Evolutionary conservation across 2,329 filamentous ascomycete species (phyloP), one percentile per base, ranked within the genome.

Genomic region (Madurella mycetomatis): DNA sequence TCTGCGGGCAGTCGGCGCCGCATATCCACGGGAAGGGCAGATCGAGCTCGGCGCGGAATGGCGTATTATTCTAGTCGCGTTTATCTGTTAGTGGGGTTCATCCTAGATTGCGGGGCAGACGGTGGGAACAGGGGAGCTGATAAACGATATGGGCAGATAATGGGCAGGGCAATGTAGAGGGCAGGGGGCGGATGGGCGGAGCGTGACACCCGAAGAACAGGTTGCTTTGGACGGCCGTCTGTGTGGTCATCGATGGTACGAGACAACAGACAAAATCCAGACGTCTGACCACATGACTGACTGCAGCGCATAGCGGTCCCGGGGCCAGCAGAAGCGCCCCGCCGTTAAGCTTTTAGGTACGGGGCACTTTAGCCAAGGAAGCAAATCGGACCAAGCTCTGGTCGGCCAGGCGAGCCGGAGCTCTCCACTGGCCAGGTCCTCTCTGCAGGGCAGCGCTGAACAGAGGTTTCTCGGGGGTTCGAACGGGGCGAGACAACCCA

Each of bases 11-110:
- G 59, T 43, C 42, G 46, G 55, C 54, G 59, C 56, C 50, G 60
- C 48, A 55, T 58, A 53, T 56, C 25, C 56, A 53, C 55, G 44
- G 44, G 45, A 52, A 49, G 42, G 54, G 42, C 47, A 57, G 51
- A 31, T 44, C 41, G 37, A 56, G 53, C 41, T 50, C 55, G 48
- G 57, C 45, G 51, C 53, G 41, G 56, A 37, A 64, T 60, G 62
- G 57, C 56, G 59, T 60, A 57, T 62, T 56, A 54, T 59, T 56
- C 51, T 59, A 53, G 54, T 58, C 58, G 55, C 54, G 60, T 62
- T 61, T 64, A 61, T 65, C 60, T 64, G 64, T 65, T 62, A 65
- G 66, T 66, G 66, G 64, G 64, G 64, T 64, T 61, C 56, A 39
- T 56, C 52, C 42, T 42, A 45, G 61, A 60, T 54, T 64, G 64